Evolutionary conservation across 306 rosid species (phyloP), one percentile per base, ranked within the genome.

Genomic region (Abrus pulchellus): DNA sequence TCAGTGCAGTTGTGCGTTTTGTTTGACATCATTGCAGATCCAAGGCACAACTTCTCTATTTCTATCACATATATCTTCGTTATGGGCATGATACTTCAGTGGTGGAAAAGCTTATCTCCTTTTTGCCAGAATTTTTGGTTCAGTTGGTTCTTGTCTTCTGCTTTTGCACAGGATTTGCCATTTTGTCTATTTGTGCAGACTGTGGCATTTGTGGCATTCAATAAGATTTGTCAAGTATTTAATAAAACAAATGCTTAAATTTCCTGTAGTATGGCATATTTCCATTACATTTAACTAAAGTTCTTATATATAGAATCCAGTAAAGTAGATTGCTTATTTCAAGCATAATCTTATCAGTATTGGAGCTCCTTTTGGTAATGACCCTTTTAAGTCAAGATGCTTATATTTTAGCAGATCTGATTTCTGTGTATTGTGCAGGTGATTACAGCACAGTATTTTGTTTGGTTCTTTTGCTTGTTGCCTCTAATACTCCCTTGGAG

Each of bases 31-130:
- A n/a, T n/a, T n/a, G n/a, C 98, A 6, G 97, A 95, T 84, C 97
- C 98, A 70, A 91, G 99, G 85, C 99, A 94, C 80, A 91, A 95
- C 77, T 95, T 93, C 80, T 93, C 99, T 59, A 91, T 81, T 95
- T 93, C 77, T 90, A 89, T 76, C 97, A 93, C 86, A 91, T 93
- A 86, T 91, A 95, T 87, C 99, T 95, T 50, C 95, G 89, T 61
- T 89, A 87, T 48, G 92, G 94, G 36, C 76, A 55, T 32, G 80
- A 88, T 12, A 87, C 90, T 57, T 85, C 91, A 3, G 78, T 82
- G 55, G 47, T 86, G 85, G 97, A 93, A 87, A 95, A 93, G 88
- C 93, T 95, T 66, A 77, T 95, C 85, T 90, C 99, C 52, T 95
- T 95, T 88, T 85, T 93, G 83, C 98, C 99, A 14, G 97, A 95